Evolutionary conservation across 371 early-diverging fungal genomes (phyloP), one percentile per base, ranked within the genome.

Genomic region (Zopfochytrium polystomum): DNA sequence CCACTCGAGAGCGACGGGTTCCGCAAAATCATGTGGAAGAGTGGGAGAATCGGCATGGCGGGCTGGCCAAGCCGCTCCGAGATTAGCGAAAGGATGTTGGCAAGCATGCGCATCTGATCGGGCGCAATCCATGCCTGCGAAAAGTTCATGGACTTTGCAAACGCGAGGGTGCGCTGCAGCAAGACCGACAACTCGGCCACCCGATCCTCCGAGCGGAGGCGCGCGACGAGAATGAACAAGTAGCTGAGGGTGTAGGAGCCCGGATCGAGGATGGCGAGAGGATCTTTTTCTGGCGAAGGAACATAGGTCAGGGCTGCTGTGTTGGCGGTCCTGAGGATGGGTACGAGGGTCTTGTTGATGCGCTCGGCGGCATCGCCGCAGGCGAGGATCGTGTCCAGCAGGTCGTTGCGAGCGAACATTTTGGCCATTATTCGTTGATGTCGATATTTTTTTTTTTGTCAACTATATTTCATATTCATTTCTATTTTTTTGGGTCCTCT

Each of bases 261-360:
- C 26, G 86, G 86, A 53, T 82, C 74, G 34, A 89, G 67, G 13
- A 74, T 59, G n/a, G 75, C 77, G 4, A 87, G n/a, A n/a, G n/a
- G n/a, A n/a, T n/a, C n/a, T n/a, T n/a, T n/a, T n/a, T n/a, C n/a
- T n/a, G n/a, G n/a, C n/a, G n/a, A n/a, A n/a, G n/a, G n/a, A n/a
- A n/a, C n/a, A n/a, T n/a, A n/a, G n/a, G n/a, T n/a, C n/a, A n/a
- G n/a, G n/a, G n/a, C n/a, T n/a, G n/a, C n/a, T n/a, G n/a, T n/a
- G n/a, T n/a, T n/a, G n/a, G n/a, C n/a, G n/a, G n/a, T 58, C 42
- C n/a, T 42, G 42, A 42, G 13, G 13, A 42, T 42, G 42, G 42
- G 42, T n/a, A n/a, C n/a, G n/a, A 42, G 13, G 42, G 42, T 42
- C n/a, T 42, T 42, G 42, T 42, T 42, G 42, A 42, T 11, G 13